A percentile compares a stretch with the other conserved stretches of the same genome.
Evolutionary conservation across 257 asterid species (phyloP).

Genomic region (Nicotiana knightiana): DNA sequence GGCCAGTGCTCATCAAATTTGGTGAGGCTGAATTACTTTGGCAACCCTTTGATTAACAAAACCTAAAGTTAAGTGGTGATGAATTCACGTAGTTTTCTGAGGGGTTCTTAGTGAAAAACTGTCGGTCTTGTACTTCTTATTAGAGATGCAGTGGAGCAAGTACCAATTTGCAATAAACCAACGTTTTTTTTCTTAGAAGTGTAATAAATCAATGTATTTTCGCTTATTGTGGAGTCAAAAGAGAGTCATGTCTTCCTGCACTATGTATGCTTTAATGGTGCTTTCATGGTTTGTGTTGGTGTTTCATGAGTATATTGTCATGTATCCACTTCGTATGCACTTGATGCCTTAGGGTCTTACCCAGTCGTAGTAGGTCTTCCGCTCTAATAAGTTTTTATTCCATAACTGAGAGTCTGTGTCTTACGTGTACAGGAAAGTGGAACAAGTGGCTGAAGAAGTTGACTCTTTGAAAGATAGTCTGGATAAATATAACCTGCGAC

Average conservation of each 20-base stretch:
- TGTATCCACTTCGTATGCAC: too few species aligned
- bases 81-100: neutral
- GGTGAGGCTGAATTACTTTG: neutral
- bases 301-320: too few species aligned
- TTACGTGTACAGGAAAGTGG: constrained; percentile 64
- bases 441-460: constrained; percentile 80
- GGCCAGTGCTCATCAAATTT: neutral
- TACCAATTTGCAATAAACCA: neutral
- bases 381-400: neutral
- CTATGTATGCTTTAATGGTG: neutral
- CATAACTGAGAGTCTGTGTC: neutral
- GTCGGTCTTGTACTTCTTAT: neutral
- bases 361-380: neutral
- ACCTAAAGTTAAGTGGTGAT: neutral
- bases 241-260: neutral
- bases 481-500: constrained; percentile 55
- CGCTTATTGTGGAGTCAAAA: neutral
- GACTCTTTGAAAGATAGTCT: constrained; percentile 75
- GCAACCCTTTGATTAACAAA: neutral
- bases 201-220: neutral
- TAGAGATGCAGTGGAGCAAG: neutral
- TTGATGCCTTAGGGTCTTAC: too few species aligned
- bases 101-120: neutral
- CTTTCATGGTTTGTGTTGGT: too few species aligned
- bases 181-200: neutral